Conservation (phyloP, 73 alveolate genomes). For the Stentor coeruleus region DNA sequence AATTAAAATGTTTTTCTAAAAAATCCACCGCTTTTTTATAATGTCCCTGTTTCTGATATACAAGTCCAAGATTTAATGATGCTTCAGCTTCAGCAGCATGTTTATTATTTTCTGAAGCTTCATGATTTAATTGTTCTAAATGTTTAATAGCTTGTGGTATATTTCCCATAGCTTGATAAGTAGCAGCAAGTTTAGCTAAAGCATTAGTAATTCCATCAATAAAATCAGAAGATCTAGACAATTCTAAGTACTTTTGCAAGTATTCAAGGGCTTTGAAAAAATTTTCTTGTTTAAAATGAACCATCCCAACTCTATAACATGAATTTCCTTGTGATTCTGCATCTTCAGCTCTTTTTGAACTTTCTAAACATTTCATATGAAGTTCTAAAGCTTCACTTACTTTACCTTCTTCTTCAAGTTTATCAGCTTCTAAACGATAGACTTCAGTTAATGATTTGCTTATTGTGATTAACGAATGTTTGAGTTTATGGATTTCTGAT, state of each 20-base stretch:
- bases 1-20: constrained; percentile 50
- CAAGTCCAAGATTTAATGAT: constrained; percentile 7
- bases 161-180: neutral
- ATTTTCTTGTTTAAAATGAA: neutral
- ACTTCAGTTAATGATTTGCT: neutral
- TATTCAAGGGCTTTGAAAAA: neutral
- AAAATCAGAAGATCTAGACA: neutral
- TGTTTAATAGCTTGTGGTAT: neutral
- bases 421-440: neutral
- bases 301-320: neutral
- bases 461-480: neutral
- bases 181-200: neutral
- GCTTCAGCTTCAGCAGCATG: constrained; percentile 4
- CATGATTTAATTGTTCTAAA: neutral
- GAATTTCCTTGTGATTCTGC: neutral
- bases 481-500: neutral
- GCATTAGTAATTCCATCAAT: constrained; percentile 9
- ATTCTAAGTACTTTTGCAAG: neutral
- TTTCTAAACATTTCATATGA: neutral
- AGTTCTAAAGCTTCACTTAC: neutral
- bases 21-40: constrained; percentile 50
- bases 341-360: constrained; percentile 5
- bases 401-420: neutral
- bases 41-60: constrained; percentile 58
- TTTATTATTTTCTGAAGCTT: constrained; percentile 1